Evolutionary conservation across 305 asterid species (phyloP).

Genomic region (Fraxinus paxiana): DNA sequence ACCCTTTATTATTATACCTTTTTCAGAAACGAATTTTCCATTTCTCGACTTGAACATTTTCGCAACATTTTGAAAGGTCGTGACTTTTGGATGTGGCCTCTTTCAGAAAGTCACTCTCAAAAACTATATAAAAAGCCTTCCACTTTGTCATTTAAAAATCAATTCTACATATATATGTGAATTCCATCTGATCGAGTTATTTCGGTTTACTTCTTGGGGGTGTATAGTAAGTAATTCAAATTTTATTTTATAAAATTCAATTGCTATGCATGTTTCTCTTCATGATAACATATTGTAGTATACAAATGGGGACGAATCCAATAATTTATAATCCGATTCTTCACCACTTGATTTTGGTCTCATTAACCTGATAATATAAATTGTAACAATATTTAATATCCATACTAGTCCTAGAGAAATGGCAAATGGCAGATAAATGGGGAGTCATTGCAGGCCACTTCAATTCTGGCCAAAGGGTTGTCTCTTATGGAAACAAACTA

Average conservation of each 20-base stretch:
- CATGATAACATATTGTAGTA: not conserved
- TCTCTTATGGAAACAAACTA: not conserved
- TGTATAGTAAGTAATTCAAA: not conserved
- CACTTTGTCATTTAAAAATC: not conserved
- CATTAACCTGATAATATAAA: not conserved
- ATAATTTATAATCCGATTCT: not conserved
- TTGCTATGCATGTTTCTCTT: not conserved
- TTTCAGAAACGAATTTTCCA: not conserved
- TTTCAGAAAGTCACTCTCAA: not conserved
- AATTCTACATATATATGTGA: not conserved
- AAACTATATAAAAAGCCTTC: not conserved
- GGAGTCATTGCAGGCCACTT: slow-evolving; percentile 51
- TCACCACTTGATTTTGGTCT: not conserved
- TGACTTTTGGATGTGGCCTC: not conserved
- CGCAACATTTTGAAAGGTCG: not conserved
- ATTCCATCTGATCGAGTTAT: not conserved
- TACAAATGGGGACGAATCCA: not conserved
- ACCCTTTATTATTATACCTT: not conserved
- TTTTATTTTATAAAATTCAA: not conserved
- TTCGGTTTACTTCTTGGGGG: not conserved
- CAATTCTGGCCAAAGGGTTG: not conserved
- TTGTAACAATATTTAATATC: not conserved
- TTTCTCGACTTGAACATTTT: not conserved
- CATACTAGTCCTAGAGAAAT: slow-evolving; percentile 15
- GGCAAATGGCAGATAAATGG: slow-evolving; percentile 63